A percentile compares a stretch with the other conserved stretches of the same genome.
These are phyloP conservation scores for Ceratobasidium sp. DNA, from an alignment of 1,284 basidiomycete genomes.

Conservation along the genomic window DNA sequence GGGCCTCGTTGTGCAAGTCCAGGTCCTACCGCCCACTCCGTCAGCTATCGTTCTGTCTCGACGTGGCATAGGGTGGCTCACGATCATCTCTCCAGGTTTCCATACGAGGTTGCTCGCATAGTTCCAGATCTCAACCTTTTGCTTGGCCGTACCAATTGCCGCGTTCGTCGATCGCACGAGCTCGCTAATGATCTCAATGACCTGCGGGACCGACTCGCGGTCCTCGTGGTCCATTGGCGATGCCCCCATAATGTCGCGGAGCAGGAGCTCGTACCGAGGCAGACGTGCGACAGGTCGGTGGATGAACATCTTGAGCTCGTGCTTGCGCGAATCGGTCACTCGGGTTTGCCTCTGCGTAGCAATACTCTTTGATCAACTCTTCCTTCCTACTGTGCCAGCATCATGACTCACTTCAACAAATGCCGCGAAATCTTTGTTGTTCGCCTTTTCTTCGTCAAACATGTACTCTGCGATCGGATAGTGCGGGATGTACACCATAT, in stretches of 20 bases:
- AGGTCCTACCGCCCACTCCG: slow-evolving; percentile 69
- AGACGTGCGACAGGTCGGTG: slow-evolving; percentile 89
- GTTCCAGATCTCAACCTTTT: slow-evolving; percentile 87
- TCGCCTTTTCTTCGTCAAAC: slow-evolving; percentile 87
- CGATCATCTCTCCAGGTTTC: slow-evolving; percentile 80
- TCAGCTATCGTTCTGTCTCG: background rate
- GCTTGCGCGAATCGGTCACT: slow-evolving; percentile 75
- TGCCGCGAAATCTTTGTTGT: slow-evolving; percentile 79
- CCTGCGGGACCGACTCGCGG: slow-evolving; percentile 78
- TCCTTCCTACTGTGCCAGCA: background rate
- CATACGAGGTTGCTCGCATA: slow-evolving; percentile 83
- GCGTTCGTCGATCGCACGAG: slow-evolving; percentile 87
- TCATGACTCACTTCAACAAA: slow-evolving; percentile 78
- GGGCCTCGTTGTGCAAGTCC: slow-evolving; percentile 83
- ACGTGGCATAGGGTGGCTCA: slow-evolving; percentile 58
- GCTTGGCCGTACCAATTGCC: slow-evolving; percentile 82
- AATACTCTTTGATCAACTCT: background rate
- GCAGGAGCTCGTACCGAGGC: slow-evolving; percentile 86
- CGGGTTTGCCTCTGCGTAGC: slow-evolving; percentile 67
- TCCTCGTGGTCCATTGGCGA: slow-evolving; percentile 82
- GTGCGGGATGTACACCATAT: slow-evolving; percentile 92
- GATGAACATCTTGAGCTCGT: slow-evolving; percentile 90
- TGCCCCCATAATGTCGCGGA: slow-evolving; percentile 81
- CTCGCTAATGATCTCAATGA: slow-evolving; percentile 85
- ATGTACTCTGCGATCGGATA: slow-evolving; percentile 94